Conservation (phyloP, 352 stramenopile species). For the Aphanomyces stellatus region DNA sequence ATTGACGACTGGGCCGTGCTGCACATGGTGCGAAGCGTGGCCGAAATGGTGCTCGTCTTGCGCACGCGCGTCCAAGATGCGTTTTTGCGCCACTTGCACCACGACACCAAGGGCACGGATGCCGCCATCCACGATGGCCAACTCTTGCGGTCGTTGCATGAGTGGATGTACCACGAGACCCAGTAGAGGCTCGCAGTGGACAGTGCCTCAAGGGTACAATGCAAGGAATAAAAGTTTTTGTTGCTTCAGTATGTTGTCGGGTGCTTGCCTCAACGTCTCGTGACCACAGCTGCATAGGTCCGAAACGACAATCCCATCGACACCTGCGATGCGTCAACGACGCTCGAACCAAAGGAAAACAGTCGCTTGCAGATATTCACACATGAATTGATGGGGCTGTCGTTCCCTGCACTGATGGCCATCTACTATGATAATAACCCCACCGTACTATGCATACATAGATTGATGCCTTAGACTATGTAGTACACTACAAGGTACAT, state of each 20-base stretch:
- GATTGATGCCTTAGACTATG: no score
- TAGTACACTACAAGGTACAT: constrained; percentile 45
- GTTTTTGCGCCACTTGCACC: constrained; percentile 60
- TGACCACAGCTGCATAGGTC: no score
- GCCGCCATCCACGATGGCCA: constrained; percentile 35
- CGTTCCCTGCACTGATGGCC: no score
- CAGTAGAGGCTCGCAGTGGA: background rate
- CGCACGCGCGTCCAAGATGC: constrained; percentile 47
- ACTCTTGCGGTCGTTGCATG: constrained; percentile 37
- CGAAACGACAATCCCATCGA: no score
- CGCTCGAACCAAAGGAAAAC: no score
- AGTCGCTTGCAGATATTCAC: no score
- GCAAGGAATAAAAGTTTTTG: background rate
- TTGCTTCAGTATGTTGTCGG: background rate
- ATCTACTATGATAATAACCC: no score
- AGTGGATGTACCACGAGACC: constrained; percentile 29
- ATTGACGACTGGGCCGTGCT: constrained; percentile 76
- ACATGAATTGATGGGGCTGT: no score
- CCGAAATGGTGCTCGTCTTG: constrained; percentile 36
- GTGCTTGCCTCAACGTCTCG: no score
- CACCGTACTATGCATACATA: no score
- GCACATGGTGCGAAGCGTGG: constrained; percentile 32
- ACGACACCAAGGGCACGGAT: background rate
- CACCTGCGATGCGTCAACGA: no score
- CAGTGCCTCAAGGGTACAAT: background rate